Evolutionary conservation across 2,329 filamentous ascomycete genomes (phyloP).

Genomic region (Triangularia verruculosa): DNA sequence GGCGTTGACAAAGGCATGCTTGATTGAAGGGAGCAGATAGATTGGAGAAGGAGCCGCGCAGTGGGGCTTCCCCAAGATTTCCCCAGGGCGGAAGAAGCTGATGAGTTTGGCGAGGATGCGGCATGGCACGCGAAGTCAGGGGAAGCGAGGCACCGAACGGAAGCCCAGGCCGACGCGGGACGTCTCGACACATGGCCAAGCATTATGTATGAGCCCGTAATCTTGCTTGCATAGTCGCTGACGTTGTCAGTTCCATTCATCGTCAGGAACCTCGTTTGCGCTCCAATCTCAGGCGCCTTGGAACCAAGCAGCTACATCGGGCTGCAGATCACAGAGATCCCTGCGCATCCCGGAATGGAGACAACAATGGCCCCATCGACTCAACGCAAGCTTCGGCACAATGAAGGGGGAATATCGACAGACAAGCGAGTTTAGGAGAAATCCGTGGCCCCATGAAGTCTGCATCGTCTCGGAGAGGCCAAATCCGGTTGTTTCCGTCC

Average conservation of each 20-base stretch:
- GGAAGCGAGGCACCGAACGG: slow-evolving; percentile 14
- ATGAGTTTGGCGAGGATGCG: slow-evolving; percentile 9
- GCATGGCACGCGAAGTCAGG: slow-evolving; percentile 16
- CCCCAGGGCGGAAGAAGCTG: slow-evolving; percentile 15
- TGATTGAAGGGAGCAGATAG: slow-evolving; percentile 24
- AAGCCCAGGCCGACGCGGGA: slow-evolving; percentile 17
- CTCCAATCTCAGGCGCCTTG: background rate
- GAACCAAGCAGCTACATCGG: background rate
- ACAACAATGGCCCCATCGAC: slow-evolving; percentile 7
- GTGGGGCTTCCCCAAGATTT: slow-evolving; percentile 23
- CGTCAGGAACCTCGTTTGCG: background rate
- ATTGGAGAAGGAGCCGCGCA: slow-evolving; percentile 20
- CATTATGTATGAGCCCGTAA: slow-evolving; percentile 10
- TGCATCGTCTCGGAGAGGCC: background rate
- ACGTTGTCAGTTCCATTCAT: background rate
- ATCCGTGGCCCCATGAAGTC: background rate
- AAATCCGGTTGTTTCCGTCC: background rate
- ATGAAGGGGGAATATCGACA: background rate
- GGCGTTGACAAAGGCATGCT: slow-evolving; percentile 13
- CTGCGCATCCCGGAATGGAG: background rate
- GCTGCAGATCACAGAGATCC: background rate
- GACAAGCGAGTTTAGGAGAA: background rate
- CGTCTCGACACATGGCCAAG: slow-evolving; percentile 5
- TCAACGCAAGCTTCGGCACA: slow-evolving; percentile 20
- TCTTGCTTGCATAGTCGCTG: background rate